Conservation (phyloP, 306 rosid species). For the Prunus salicina region DNA sequence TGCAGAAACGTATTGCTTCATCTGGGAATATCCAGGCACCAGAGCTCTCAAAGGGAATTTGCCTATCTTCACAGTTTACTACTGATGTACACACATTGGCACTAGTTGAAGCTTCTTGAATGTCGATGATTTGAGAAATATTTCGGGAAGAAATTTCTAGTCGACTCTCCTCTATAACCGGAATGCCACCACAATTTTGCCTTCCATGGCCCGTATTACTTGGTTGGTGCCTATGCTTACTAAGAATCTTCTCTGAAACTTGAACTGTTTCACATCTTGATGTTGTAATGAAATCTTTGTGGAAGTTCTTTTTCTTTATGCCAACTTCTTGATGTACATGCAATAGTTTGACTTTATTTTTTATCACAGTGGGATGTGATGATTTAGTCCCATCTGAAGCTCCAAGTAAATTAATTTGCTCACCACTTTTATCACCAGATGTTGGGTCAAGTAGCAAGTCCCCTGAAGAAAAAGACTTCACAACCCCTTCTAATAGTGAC, state of each 20-base stretch:
- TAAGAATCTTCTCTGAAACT: constrained; percentile 24
- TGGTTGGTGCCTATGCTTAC: constrained; percentile 23
- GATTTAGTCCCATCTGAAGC: constrained; percentile 7
- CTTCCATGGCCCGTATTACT: constrained; percentile 1
- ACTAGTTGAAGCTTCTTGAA: constrained; percentile 21
- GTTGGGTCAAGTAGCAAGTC: constrained; percentile 17
- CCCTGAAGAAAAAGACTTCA: constrained; percentile 15
- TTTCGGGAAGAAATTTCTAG: constrained; percentile 18
- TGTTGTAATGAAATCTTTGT: constrained; percentile 19
- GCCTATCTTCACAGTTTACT: constrained; percentile 18
- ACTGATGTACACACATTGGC: constrained; percentile 24
- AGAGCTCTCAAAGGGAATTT: constrained; percentile 32
- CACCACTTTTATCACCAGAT: constrained; percentile 15
- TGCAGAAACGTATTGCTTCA: constrained; percentile 43
- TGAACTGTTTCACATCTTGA: constrained; percentile 24
- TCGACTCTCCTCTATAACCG: constrained; percentile 24
- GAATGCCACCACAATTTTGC: constrained; percentile 15
- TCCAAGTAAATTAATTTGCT: constrained; percentile 17
- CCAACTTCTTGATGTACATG: constrained; percentile 15
- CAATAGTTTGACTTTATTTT: constrained; percentile 22
- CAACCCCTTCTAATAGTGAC: constrained; percentile 9
- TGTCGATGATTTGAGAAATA: constrained; percentile 6
- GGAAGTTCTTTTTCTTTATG: constrained; percentile 32
- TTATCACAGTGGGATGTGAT: constrained; percentile 13
- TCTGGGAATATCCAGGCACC: constrained; percentile 58